These are phyloP conservation scores for Trichaptum fuscoviolaceum DNA, from an alignment of 768 basidiomycete species.

Conservation along the genomic window DNA sequence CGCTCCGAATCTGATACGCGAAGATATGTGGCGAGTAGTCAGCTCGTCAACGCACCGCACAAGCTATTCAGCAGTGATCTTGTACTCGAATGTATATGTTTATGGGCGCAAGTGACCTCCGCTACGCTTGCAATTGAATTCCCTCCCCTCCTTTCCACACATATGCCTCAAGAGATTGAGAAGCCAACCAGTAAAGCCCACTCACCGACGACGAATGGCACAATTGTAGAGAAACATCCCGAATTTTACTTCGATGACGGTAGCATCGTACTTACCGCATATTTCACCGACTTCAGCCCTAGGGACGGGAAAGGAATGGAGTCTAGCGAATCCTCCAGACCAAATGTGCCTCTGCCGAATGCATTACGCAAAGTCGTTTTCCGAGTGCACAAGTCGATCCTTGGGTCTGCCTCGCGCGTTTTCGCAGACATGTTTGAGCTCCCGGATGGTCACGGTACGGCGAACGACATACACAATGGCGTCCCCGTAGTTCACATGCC, in stretches of 20 bases:
- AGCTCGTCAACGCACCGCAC: too few species aligned
- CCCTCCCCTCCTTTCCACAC: too few species aligned
- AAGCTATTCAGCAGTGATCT: too few species aligned
- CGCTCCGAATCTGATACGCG: too few species aligned
- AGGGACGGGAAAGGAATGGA: not conserved
- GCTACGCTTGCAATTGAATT: too few species aligned
- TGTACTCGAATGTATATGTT: too few species aligned
- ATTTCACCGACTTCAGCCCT: slow-evolving; percentile 1
- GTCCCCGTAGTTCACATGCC: slow-evolving; percentile 14
- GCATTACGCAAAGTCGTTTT: slow-evolving; percentile 7
- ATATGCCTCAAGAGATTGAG: too few species aligned
- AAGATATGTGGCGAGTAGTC: too few species aligned
- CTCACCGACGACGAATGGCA: too few species aligned
- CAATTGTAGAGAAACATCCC: slow-evolving; percentile 12
- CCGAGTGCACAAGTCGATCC: slow-evolving; percentile 16
- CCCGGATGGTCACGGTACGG: not conserved
- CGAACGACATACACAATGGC: slow-evolving; percentile 12
- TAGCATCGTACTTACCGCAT: slow-evolving; percentile 26
- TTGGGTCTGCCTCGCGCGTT: slow-evolving; percentile 12
- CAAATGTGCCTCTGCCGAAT: not conserved
- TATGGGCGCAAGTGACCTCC: too few species aligned
- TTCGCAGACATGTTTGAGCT: slow-evolving; percentile 14
- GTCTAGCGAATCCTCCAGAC: not conserved
- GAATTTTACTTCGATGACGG: slow-evolving; percentile 28
- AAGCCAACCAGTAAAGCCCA: too few species aligned